Evolutionary conservation across 331 rosid genomes (phyloP).

Genomic region (Quercus lobata): DNA sequence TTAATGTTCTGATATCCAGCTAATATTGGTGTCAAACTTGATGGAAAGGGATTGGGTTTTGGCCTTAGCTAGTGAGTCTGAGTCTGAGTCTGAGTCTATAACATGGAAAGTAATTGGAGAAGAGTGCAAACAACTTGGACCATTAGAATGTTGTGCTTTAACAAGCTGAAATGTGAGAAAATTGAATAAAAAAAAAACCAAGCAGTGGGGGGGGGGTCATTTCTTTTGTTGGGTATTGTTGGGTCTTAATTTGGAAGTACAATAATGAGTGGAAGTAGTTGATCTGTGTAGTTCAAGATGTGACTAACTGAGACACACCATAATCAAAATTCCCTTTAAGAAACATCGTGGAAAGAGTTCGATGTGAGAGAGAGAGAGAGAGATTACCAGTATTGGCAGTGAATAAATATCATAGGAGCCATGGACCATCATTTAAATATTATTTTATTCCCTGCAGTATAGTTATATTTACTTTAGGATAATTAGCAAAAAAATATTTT

Average conservation of each 20-base stretch:
- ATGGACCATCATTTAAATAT: no score
- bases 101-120: constrained; percentile 18
- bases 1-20: constrained; percentile 29
- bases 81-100: no score
- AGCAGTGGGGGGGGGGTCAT: constrained; percentile 31
- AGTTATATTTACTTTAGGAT: no score
- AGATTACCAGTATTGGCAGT: not conserved
- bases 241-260: constrained; percentile 1
- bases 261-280: constrained; percentile 18
- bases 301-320: constrained; percentile 71
- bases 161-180: constrained; percentile 10
- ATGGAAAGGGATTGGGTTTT: constrained; percentile 20
- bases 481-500: no score
- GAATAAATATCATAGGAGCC: no score
- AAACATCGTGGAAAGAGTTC: constrained; percentile 18
- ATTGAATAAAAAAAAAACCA: constrained; percentile 27
- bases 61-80: constrained; percentile 13
- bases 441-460: no score
- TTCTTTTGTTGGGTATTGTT: constrained; percentile 13
- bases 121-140: not conserved
- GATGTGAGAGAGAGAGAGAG: not conserved
- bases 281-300: constrained; percentile 41
- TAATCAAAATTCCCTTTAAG: constrained; percentile 48
- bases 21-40: constrained; percentile 23
- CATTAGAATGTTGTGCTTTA: constrained; percentile 33